Percentiles rank a stretch among this genome's conserved stretches.
Conservation (phyloP, 2,329 filamentous ascomycete species). For the Chaetomiaceae sp. region DNA sequence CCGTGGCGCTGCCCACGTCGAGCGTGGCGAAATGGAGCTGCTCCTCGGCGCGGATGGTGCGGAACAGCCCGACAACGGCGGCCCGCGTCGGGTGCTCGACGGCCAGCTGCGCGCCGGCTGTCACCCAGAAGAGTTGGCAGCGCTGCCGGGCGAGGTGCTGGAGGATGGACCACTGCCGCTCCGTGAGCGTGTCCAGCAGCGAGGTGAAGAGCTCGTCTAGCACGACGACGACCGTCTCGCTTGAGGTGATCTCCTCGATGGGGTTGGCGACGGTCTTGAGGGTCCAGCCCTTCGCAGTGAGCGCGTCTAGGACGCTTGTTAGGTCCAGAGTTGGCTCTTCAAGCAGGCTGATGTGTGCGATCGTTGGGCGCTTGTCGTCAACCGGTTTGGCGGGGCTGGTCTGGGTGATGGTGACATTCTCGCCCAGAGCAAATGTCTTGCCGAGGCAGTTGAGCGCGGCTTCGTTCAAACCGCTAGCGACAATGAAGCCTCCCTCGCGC, state of each 20-base stretch:
- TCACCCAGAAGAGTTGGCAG: conserved; percentile 25
- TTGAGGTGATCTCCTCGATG: no score
- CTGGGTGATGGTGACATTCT: no score
- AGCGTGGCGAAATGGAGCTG: conserved; percentile 2
- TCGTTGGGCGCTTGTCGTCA: no score
- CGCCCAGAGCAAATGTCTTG: no score
- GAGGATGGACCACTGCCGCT: conserved; percentile 20
- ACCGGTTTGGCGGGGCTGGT: no score
- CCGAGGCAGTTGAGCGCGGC: no score
- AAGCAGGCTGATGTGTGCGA: no score
- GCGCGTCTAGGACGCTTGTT: not conserved
- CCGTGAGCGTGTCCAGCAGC: conserved; percentile 4
- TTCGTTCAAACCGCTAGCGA: no score
- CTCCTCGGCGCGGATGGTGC: conserved; percentile 20
- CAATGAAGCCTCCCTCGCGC: no score
- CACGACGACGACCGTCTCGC: not conserved
- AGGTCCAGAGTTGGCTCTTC: no score
- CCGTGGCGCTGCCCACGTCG: conserved; percentile 15
- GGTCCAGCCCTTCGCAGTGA: not conserved
- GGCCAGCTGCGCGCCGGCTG: conserved; percentile 13
- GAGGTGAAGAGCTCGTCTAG: conserved; percentile 11
- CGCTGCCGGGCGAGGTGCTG: conserved; percentile 20
- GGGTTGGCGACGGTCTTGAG: not conserved
- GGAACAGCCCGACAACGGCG: conserved; percentile 21
- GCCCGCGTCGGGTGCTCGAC: conserved; percentile 21